Conservation (phyloP, 352 stramenopile genomes). For the Phytophthora parvispora region DNA sequence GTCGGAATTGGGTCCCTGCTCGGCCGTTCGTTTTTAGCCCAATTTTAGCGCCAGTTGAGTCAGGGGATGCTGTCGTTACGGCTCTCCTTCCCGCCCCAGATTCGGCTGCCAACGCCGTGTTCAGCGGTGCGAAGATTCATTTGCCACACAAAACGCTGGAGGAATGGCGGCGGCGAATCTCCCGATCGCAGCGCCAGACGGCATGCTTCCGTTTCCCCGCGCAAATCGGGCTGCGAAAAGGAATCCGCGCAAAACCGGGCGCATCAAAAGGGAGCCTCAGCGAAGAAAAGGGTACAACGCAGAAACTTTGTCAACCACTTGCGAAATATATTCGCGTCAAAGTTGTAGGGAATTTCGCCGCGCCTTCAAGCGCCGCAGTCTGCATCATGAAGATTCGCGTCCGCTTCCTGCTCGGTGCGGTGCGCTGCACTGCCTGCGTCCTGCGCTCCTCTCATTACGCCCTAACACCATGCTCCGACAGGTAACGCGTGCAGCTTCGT, state of each 20-base stretch:
- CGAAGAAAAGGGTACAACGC: neutral
- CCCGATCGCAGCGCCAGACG: neutral
- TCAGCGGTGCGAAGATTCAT: neutral
- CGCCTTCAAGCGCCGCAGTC: constrained; percentile 21
- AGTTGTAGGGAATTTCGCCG: too few relatives aligned
- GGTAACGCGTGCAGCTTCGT: constrained; percentile 61
- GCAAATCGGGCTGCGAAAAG: neutral
- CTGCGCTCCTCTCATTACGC: neutral
- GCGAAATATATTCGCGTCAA: too few relatives aligned
- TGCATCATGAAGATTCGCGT: constrained; percentile 47
- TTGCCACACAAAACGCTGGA: neutral
- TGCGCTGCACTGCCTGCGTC: neutral
- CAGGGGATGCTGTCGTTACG: neutral
- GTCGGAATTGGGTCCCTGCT: neutral
- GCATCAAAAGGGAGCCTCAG: neutral
- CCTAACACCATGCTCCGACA: constrained; percentile 17
- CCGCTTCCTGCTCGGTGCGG: constrained; percentile 51
- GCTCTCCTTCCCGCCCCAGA: neutral
- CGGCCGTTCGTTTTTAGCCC: neutral
- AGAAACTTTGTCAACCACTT: neutral
- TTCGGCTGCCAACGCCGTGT: neutral
- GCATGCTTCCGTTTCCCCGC: neutral
- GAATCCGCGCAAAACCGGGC: neutral
- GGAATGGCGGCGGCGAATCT: neutral
- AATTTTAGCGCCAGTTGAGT: neutral